A percentile compares a stretch with the other conserved stretches of the same genome.
phyloP scores from a whole-genome alignment of 768 basidiomycete species.

The Podaxis mareebaensis region DNA sequence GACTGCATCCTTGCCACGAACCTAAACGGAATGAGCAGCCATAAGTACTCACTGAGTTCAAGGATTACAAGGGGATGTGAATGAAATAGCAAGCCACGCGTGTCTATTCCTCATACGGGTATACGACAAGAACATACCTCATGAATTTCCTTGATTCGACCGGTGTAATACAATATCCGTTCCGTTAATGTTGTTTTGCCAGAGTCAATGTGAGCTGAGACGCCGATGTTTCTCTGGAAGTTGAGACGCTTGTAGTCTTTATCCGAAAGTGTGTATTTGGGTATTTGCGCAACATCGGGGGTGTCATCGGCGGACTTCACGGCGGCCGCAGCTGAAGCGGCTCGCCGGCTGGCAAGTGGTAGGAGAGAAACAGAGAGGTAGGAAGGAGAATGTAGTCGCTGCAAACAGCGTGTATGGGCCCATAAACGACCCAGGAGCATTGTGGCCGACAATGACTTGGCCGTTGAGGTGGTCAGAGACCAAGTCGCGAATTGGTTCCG shows the following conservation, averaged over 20 bases:
- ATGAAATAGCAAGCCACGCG: neutral
- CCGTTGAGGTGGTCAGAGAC: neutral
- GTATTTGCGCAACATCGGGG: constrained; percentile 24
- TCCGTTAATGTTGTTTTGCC: constrained; percentile 99
- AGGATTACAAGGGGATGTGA: neutral
- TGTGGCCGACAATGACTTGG: constrained; percentile 7
- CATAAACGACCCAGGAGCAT: constrained; percentile 14
- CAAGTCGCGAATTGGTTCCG: neutral
- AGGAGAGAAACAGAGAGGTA: neutral
- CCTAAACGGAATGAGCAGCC: constrained; percentile 41
- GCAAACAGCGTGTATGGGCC: constrained; percentile 1
- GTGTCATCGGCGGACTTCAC: constrained; percentile 29
- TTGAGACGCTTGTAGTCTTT: constrained; percentile 65
- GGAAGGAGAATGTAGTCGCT: constrained; percentile 11
- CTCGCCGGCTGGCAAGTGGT: constrained; percentile 27
- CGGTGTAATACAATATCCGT: constrained; percentile 94
- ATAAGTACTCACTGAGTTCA: neutral
- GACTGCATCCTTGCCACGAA: constrained; percentile 91
- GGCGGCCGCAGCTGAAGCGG: constrained; percentile 47
- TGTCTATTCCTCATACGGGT: neutral
- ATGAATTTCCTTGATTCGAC: constrained; percentile 93
- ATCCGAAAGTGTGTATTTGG: constrained; percentile 52
- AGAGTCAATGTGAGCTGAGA: constrained; percentile 94
- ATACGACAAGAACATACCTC: constrained; percentile 59
- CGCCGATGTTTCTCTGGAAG: constrained; percentile 92